Conservation (phyloP, 169 alveolate species). For the Plasmodium inui region DNA sequence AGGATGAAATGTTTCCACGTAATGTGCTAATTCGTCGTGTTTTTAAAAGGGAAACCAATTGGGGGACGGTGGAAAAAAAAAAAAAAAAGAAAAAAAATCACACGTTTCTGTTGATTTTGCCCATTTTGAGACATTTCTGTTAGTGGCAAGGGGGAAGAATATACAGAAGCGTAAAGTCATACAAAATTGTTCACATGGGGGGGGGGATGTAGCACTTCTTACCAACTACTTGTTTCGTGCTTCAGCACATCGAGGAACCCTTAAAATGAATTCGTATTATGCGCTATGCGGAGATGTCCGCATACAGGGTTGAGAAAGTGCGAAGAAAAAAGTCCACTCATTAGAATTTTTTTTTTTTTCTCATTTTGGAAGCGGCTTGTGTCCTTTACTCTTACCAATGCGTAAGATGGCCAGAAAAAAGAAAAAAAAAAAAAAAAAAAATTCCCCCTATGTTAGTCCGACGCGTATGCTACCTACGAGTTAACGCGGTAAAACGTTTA, state of each 20-base stretch:
- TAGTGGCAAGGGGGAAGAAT: neutral
- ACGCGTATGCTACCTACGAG: neutral
- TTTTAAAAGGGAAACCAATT: neutral
- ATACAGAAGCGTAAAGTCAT: neutral
- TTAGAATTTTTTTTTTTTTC: neutral
- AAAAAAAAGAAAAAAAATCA: neutral
- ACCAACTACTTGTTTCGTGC: neutral
- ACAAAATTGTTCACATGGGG: conserved; percentile 1
- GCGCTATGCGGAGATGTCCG: neutral
- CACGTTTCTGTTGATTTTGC: neutral
- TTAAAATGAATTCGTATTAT: neutral
- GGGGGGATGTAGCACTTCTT: neutral
- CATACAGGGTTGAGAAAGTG: neutral
- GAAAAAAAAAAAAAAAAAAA: neutral
- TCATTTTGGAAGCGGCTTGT: neutral
- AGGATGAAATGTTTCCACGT: neutral
- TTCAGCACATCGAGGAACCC: neutral
- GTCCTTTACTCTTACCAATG: neutral
- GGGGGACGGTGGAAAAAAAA: neutral
- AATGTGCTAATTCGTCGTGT: neutral
- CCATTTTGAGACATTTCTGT: neutral
- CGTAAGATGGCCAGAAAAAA: neutral
- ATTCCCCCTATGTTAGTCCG: neutral
- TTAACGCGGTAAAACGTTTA: neutral
- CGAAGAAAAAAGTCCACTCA: neutral